Percentiles rank a stretch among this genome's conserved stretches.
Evolutionary conservation across 2,329 filamentous ascomycete genomes (phyloP).

Genomic region (Aspergillus fischeri): DNA sequence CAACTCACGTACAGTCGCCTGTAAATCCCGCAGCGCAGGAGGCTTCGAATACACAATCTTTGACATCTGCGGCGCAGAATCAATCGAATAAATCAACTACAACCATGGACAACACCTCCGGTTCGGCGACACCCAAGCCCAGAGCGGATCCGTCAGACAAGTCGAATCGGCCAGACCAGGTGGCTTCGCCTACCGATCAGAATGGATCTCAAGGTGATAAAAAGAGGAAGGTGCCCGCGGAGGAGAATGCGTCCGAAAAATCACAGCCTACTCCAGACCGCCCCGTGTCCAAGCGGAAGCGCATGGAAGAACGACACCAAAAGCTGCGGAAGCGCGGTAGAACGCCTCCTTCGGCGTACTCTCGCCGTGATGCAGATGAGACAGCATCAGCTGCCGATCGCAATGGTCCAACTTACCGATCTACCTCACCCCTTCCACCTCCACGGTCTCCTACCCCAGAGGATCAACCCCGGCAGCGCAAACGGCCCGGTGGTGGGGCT

Average conservation of each 20-base stretch:
- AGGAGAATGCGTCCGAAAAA: slow-evolving; percentile 20
- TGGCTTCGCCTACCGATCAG: slow-evolving; percentile 1
- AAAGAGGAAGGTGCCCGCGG: slow-evolving; percentile 27
- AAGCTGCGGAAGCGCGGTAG: slow-evolving; percentile 33
- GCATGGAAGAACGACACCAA: slow-evolving; percentile 37
- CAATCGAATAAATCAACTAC: background rate
- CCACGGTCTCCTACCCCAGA: slow-evolving; percentile 41
- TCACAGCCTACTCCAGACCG: slow-evolving; percentile 21
- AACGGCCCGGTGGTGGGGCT: slow-evolving; percentile 45
- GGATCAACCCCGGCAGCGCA: slow-evolving; percentile 37
- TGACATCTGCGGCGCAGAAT: background rate
- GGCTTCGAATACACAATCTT: background rate
- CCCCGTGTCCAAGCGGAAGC: slow-evolving; percentile 34
- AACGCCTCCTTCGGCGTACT: slow-evolving; percentile 38
- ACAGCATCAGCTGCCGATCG: slow-evolving; percentile 11
- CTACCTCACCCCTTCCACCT: slow-evolving; percentile 38
- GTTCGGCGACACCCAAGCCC: background rate
- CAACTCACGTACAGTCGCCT: background rate
- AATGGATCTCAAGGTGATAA: slow-evolving; percentile 19
- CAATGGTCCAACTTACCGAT: slow-evolving; percentile 30
- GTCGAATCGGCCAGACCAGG: background rate
- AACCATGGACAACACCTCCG: background rate
- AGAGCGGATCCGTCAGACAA: background rate
- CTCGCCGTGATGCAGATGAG: slow-evolving; percentile 34
- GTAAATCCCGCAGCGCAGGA: background rate